Evolutionary conservation across 345 rosid species (phyloP).

Genomic region (Populus nigra): DNA sequence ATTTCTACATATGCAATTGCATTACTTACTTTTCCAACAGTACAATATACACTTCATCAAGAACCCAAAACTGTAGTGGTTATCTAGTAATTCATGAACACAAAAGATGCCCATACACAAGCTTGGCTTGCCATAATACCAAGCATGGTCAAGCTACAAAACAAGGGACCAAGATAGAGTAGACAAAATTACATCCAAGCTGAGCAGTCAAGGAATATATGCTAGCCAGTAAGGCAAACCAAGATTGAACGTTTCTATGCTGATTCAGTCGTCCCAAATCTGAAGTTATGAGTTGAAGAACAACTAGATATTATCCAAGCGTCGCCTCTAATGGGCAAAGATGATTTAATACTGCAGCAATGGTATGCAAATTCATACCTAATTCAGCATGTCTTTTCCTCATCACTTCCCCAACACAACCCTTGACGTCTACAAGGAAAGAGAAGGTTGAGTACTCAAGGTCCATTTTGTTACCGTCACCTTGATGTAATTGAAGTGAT

Average conservation of each 20-base stretch:
- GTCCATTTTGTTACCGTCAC: no score
- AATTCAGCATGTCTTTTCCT: conserved; percentile 14
- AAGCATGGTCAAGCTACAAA: background rate
- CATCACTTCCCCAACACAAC: background rate
- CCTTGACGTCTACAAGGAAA: background rate
- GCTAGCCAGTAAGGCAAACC: background rate
- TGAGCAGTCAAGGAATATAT: conserved; percentile 2
- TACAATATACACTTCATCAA: no score
- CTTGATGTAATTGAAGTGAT: background rate
- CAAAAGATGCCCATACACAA: no score
- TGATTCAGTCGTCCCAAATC: background rate
- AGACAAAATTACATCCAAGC: background rate
- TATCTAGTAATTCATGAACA: no score
- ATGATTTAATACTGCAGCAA: background rate
- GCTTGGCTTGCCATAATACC: no score
- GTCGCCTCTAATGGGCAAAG: background rate
- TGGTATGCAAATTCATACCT: conserved; percentile 21
- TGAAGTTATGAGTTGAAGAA: background rate
- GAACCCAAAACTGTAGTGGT: no score
- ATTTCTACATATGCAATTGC: background rate
- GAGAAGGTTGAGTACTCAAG: background rate
- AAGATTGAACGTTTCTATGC: background rate
- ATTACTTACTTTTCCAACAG: background rate
- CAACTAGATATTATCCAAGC: background rate
- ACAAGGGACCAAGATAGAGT: background rate